Base-by-base conservation (phyloP, 495 filamentous ascomycete genomes). In the Aspergillus diversus region DNA sequence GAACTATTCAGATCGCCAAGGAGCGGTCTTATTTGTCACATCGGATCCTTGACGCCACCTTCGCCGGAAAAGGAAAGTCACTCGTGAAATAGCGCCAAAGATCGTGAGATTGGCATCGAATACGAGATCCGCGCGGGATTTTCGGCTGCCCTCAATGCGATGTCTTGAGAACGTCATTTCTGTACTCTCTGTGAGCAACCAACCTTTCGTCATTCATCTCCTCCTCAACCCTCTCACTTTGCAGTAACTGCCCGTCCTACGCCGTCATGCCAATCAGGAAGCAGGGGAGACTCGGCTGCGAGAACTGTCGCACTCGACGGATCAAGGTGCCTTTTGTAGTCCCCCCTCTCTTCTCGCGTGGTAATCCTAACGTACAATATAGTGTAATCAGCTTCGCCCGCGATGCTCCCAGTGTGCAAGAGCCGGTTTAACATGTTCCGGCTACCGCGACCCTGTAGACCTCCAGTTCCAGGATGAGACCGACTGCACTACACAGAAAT, bases 401-500 rank as follows among this genome's bases (percentile, higher is more conserved):
- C 33, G 54, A 27, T 57, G 54, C 54, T 57, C 54, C 11, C 54
- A 57, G 31, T 57, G 54, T 43, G 54, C 54, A 11, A 35, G 35
- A 27, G 54, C 54, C 13, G 54, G 54, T 1, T 35, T 57, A 3
- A 31, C 35, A 17, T 57, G 54, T 15, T 57, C 34, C 8, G 54
- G 34, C 7, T 57, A 57, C 31, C 33, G 54, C 6, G 16, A 17
- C 7, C 54, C 54, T 34, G 17, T 57, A 43, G 54, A 57, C 34
- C 37, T 57, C 7, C 12, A 43, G 34, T 57, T 57, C 54, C 54
- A 43, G 9, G 54, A 57, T 31, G 34, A 57, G 21, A 57, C 54
- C 7, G 54, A 5, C 6, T 16, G 11, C 34, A 35, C 43, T 5
- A 27, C 15, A 15, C 54, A 35, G 7, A 57, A 43, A 27, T 57